Percentiles rank a stretch among this genome's conserved stretches.
Conservation (phyloP, 768 basidiomycete genomes). For the Krasilnikovozyma curviuscula region DNA sequence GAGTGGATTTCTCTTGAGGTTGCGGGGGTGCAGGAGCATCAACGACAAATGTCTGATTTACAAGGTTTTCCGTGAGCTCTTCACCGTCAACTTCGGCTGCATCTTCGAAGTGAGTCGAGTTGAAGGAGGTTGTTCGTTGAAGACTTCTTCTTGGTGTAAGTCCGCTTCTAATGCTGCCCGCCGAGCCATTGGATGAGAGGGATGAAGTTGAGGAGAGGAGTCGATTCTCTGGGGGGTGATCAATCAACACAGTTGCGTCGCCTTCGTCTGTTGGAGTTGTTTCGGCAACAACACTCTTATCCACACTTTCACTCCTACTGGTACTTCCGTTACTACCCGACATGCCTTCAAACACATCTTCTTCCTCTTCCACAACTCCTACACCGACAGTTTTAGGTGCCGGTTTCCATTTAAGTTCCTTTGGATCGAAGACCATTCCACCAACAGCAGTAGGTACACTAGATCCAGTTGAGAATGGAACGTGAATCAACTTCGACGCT, state of each 20-base stretch:
- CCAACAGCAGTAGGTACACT: conserved; percentile 37
- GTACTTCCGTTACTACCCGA: conserved; percentile 1
- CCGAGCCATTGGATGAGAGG: too few relatives aligned
- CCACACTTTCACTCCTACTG: conserved; percentile 1
- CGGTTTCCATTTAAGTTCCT: conserved; percentile 54
- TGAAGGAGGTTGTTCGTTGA: conserved; percentile 1
- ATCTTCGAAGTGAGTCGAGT: neutral
- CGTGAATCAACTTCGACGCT: too few relatives aligned
- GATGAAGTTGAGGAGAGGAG: too few relatives aligned
- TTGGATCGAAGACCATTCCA: conserved; percentile 68
- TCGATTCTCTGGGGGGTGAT: too few relatives aligned
- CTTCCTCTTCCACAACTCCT: conserved; percentile 12
- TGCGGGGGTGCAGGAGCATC: neutral
- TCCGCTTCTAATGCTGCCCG: too few relatives aligned
- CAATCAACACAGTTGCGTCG: too few relatives aligned
- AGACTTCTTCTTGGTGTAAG: too few relatives aligned
- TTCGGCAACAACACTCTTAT: neutral
- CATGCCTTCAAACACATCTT: conserved; percentile 76
- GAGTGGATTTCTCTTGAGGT: conserved; percentile 4
- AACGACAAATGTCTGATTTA: neutral
- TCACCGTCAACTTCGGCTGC: neutral
- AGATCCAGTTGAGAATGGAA: too few relatives aligned
- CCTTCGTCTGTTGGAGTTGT: too few relatives aligned
- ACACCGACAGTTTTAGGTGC: neutral
- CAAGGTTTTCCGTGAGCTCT: neutral